phyloP scores from a whole-genome alignment of 169 alveolate species.

The Eimeria acervulina region DNA sequence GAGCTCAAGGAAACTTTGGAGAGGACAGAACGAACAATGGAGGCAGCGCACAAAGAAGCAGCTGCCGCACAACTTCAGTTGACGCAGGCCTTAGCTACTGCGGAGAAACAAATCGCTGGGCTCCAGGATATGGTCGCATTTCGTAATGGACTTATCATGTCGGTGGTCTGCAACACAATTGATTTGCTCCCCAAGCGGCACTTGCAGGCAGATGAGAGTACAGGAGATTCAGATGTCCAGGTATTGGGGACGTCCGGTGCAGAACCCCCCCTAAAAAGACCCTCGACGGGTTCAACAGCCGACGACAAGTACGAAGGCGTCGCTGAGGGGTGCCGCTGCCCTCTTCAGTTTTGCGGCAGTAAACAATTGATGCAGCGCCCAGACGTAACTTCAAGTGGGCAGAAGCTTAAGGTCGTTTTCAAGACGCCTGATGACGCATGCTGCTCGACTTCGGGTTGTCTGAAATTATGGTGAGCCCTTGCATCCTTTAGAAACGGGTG shows the following conservation, averaged over 20 bases:
- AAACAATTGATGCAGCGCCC: conserved; percentile 8
- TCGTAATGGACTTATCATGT: background rate
- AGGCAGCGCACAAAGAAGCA: conserved; percentile 36
- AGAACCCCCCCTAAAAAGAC: background rate
- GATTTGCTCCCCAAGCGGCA: background rate
- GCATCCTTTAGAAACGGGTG: background rate
- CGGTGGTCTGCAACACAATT: conserved; percentile 15
- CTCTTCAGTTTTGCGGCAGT: background rate
- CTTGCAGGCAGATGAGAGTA: background rate
- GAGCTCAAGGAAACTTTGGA: conserved; percentile 55
- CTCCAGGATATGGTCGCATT: background rate
- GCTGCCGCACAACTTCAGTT: background rate
- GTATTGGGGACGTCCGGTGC: background rate
- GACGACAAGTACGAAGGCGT: background rate
- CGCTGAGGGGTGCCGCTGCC: conserved; percentile 25
- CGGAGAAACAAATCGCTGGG: conserved; percentile 7
- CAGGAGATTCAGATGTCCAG: background rate
- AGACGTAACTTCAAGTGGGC: background rate
- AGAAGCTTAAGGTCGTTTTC: conserved; percentile 30
- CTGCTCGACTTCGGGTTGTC: conserved; percentile 10
- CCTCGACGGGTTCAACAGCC: background rate
- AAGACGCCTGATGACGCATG: background rate
- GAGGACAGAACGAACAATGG: background rate
- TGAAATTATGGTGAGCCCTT: conserved; percentile 23
- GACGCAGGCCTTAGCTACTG: background rate